These are phyloP conservation scores for Zangia roseola DNA, from an alignment of 768 basidiomycete genomes.

Conservation along the genomic window DNA sequence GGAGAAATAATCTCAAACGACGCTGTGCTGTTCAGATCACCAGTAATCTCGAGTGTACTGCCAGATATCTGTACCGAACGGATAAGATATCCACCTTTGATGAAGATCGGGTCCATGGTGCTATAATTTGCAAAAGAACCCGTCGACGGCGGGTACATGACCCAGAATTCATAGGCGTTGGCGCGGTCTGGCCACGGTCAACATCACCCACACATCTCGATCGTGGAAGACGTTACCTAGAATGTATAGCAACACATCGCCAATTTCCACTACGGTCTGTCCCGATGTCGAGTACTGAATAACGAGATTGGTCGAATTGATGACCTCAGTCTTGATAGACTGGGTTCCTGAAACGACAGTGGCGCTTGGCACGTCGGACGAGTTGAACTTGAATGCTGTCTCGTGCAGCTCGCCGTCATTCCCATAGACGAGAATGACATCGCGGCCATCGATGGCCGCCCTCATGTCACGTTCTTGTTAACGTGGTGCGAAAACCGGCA, in stretches of 20 bases:
- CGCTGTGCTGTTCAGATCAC: slow-evolving; percentile 44
- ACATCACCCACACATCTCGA: not conserved
- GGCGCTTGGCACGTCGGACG: slow-evolving; percentile 22
- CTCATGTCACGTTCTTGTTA: slow-evolving; percentile 22
- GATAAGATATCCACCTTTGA: slow-evolving; percentile 50
- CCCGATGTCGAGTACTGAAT: slow-evolving; percentile 47
- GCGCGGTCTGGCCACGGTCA: slow-evolving; percentile 38
- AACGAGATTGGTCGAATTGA: slow-evolving; percentile 37
- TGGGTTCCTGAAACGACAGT: slow-evolving; percentile 24
- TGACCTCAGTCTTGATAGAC: slow-evolving; percentile 35
- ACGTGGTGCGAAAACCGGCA: not conserved
- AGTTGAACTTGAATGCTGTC: slow-evolving; percentile 43
- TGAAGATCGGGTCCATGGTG: slow-evolving; percentile 43
- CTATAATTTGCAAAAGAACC: slow-evolving; percentile 36
- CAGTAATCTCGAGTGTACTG: slow-evolving; percentile 40
- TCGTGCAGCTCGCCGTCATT: slow-evolving; percentile 48
- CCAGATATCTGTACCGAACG: slow-evolving; percentile 38
- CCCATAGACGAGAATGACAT: slow-evolving; percentile 48
- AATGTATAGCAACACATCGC: slow-evolving; percentile 43
- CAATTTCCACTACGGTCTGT: slow-evolving; percentile 47
- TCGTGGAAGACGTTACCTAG: slow-evolving; percentile 33
- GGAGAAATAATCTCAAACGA: slow-evolving; percentile 50
- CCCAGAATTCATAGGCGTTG: slow-evolving; percentile 53
- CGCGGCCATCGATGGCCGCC: slow-evolving; percentile 48
- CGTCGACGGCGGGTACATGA: slow-evolving; percentile 39